Evolutionary conservation across 768 basidiomycete species (phyloP).

Genomic region (Pleurotus salmoneostramineus): DNA sequence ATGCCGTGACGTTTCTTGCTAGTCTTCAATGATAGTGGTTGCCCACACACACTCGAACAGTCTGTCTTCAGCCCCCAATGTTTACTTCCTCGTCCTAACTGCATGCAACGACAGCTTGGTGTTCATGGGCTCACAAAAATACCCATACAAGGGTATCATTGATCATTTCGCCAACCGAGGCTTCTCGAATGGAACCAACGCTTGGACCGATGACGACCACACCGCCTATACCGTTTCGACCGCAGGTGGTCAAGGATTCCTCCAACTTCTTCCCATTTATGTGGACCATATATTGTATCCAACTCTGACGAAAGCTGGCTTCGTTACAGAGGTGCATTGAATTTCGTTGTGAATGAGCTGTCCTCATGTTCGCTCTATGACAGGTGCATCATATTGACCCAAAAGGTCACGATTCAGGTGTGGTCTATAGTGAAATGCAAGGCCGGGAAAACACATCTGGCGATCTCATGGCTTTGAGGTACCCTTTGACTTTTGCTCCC

Average conservation of each 20-base stretch:
- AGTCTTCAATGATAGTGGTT: slow-evolving; percentile 95
- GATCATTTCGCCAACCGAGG: slow-evolving; percentile 94
- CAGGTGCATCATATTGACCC: slow-evolving; percentile 94
- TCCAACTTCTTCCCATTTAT: slow-evolving; percentile 84
- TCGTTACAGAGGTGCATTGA: slow-evolving; percentile 52
- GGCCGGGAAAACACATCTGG: slow-evolving; percentile 90
- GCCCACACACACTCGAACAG: slow-evolving; percentile 97
- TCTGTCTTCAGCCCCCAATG: slow-evolving; percentile 30
- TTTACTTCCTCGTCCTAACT: not conserved
- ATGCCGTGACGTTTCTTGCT: slow-evolving; percentile 1
- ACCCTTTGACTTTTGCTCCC: slow-evolving; percentile 15
- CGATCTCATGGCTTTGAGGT: slow-evolving; percentile 89
- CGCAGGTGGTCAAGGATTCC: slow-evolving; percentile 89
- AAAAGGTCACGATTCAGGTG: slow-evolving; percentile 89
- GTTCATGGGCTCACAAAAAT: slow-evolving; percentile 94
- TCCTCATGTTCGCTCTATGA: slow-evolving; percentile 4
- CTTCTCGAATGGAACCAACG: slow-evolving; percentile 89
- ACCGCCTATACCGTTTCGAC: slow-evolving; percentile 96
- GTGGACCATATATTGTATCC: slow-evolving; percentile 97
- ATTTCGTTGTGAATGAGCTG: not conserved
- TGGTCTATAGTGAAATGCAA: slow-evolving; percentile 97
- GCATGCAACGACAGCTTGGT: slow-evolving; percentile 51
- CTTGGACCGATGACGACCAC: slow-evolving; percentile 96
- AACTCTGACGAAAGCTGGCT: slow-evolving; percentile 81
- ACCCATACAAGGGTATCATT: slow-evolving; percentile 94